These are phyloP conservation scores for Colletotrichum plurivorum DNA, from an alignment of 2,329 filamentous ascomycete species.

Conservation along the genomic window DNA sequence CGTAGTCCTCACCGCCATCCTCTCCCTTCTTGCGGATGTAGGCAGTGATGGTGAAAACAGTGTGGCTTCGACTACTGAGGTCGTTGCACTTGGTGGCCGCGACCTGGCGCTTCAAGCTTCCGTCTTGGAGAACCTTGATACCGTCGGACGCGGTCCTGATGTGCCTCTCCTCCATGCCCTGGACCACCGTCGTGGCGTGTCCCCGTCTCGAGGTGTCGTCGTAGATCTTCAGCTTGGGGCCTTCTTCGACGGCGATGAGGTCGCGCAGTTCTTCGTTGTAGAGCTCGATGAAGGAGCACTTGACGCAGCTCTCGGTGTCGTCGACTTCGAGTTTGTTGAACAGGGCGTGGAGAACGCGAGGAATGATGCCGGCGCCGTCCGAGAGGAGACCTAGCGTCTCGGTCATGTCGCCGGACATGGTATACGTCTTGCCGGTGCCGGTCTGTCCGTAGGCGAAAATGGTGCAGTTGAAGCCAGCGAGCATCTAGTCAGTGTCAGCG, in stretches of 20 bases:
- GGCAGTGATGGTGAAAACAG: constrained; percentile 95
- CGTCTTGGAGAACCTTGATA: constrained; percentile 88
- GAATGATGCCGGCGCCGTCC: constrained; percentile 95
- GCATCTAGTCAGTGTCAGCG: constrained; percentile 73
- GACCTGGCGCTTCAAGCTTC: constrained; percentile 96
- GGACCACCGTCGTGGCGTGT: constrained; percentile 88
- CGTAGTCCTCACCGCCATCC: constrained; percentile 89
- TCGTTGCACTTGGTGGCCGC: constrained; percentile 99
- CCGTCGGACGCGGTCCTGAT: constrained; percentile 89
- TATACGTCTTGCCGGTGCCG: constrained; percentile 98
- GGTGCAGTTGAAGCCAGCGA: constrained; percentile 96
- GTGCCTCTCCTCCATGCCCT: constrained; percentile 97
- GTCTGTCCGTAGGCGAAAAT: constrained; percentile 99
- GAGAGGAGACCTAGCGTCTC: constrained; percentile 88
- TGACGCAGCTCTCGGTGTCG: constrained; percentile 88
- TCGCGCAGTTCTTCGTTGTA: constrained; percentile 99
- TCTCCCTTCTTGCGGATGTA: constrained; percentile 87
- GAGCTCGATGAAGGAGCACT: constrained; percentile 98
- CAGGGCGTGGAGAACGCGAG: constrained; percentile 87
- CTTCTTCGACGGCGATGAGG: constrained; percentile 85
- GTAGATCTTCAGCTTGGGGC: constrained; percentile 91
- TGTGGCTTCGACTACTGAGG: constrained; percentile 95
- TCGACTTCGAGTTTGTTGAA: constrained; percentile 88
- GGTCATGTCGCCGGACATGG: constrained; percentile 98
- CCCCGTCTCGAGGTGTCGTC: constrained; percentile 91